Evolutionary conservation across 495 filamentous ascomycete genomes (phyloP), one percentile per base, ranked within the genome.

Genomic region (Aspergillus panamensis): DNA sequence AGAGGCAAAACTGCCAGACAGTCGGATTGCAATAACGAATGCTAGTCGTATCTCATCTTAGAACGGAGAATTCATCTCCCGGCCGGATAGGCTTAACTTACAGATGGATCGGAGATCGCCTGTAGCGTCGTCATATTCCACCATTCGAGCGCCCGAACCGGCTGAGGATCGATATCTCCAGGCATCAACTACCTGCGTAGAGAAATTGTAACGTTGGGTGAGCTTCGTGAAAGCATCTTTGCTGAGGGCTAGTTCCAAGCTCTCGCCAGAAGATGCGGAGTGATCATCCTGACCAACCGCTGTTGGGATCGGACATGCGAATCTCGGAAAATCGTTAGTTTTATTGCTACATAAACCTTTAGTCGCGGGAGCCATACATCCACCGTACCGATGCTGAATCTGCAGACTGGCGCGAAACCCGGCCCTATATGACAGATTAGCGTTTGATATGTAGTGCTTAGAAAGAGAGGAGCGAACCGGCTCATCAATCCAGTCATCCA

Each of bases 1-100:
- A 0, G 57, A 59, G 4, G 57, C 50, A 19, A 59, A 59, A 44
- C 57, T 59, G 9, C 57, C 51, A 1, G 49, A 59, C 0, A 59
- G 33, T 1, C 50, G 57, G 13, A 59, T 49, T 10, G 57, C 53
- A 14, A 59, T 32, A 14, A 48, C 47, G 21, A 59, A 59, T 13
- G 35, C 54, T 57, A n/a, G 6, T 37, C 8, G 10, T 39, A 13
- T 3, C 3, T 39, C 8, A 39, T 12, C 0, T 39, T 39, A 13
- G 2, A 39, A 3, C 3, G 42, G 6, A 9, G 0, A 7, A 45
- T 8, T 8, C n/a, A 45, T 45, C 1, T n/a, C n/a, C n/a, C n/a
- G n/a, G n/a, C 5, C 3, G n/a, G 19, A 20, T 13, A 21, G 1
- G 19, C n/a, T 49, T 12, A 2, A 55, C 40, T 20, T 31, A 57